phyloP scores from a whole-genome alignment of 2,329 filamentous ascomycete species.

The Venturia carpophila region DNA sequence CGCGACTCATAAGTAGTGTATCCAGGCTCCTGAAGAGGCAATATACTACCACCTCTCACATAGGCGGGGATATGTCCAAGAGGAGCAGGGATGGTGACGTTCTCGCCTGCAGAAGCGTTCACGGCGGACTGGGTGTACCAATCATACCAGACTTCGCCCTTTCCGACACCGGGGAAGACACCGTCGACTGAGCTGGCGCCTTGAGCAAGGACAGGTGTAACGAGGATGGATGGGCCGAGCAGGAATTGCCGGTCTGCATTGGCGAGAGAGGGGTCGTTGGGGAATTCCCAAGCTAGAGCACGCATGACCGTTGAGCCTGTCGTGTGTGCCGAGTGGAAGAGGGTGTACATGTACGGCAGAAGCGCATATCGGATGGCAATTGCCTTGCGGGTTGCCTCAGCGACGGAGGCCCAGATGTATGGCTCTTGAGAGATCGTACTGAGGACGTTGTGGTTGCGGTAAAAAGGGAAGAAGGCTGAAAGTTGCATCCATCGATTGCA shows the following conservation, averaged over 20 bases:
- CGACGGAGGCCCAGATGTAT: slow-evolving; percentile 60
- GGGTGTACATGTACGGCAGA: slow-evolving; percentile 69
- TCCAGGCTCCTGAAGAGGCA: slow-evolving; percentile 61
- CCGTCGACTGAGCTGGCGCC: slow-evolving; percentile 55
- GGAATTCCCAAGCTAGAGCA: slow-evolving; percentile 62
- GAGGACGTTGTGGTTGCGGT: slow-evolving; percentile 59
- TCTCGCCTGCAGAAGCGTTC: slow-evolving; percentile 43
- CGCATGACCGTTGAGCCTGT: slow-evolving; percentile 61
- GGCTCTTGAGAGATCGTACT: slow-evolving; percentile 59
- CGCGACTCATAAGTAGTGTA: slow-evolving; percentile 58
- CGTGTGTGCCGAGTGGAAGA: slow-evolving; percentile 58
- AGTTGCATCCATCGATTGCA: slow-evolving; percentile 69
- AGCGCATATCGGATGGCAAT: slow-evolving; percentile 65
- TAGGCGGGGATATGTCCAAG: slow-evolving; percentile 64
- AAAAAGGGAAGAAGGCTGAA: slow-evolving; percentile 69
- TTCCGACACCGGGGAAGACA: slow-evolving; percentile 59
- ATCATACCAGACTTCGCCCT: slow-evolving; percentile 63
- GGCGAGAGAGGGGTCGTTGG: slow-evolving; percentile 60
- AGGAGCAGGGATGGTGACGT: slow-evolving; percentile 53
- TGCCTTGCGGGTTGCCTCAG: slow-evolving; percentile 54
- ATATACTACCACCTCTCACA: slow-evolving; percentile 58
- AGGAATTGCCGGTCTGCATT: slow-evolving; percentile 64
- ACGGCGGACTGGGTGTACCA: slow-evolving; percentile 62
- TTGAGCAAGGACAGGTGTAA: slow-evolving; percentile 56
- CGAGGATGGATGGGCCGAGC: slow-evolving; percentile 57